Evolutionary conservation across 1,284 basidiomycete species (phyloP), one percentile per base, ranked within the genome.

Genomic region (Vanrija humicola): DNA sequence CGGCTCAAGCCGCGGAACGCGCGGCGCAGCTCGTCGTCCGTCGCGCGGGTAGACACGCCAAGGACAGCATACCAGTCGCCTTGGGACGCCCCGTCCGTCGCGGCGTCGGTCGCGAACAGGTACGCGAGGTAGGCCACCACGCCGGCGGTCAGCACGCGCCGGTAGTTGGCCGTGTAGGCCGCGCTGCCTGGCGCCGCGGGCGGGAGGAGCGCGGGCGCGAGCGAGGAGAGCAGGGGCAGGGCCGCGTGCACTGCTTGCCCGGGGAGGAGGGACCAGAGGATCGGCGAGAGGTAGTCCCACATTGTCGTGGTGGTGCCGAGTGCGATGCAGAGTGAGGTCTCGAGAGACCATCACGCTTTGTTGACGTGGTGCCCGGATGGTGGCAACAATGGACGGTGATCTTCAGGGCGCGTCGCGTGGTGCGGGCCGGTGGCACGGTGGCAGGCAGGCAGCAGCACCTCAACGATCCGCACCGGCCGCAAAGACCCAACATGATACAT

Each of bases 41-140:
- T 85, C 0, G 85, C 85, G 23, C 77, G 75, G 5, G 83, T 81
- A 4, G 74, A 61, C 0, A 89, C 84, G 3, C 82, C 83, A 12
- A 93, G 82, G 15, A 88, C 78, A 57, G 87, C 80, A 70, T 92
- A 93, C 75, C 86, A 89, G 2, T 80, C 76, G n/a, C 75, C 73
- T 3, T 83, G 79, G 0, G 82, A 48, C 28, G 6, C n/a, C 25
- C 44, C 18, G 28, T 40, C 81, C 3, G 52, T 83, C 74, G 34
- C 83, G 89, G 77, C 14, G 8, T 50, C 51, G 42, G 83, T 87
- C 71, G 86, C 88, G 12, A 81, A 66, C 5, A 90, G 83, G 67
- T 88, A 92, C 5, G 79, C 80, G 9, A 87, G 75, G 55, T 89
- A 84, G 39, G 87, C 82, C 10, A 82, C 61, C 6, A 88, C 80